phyloP scores from a whole-genome alignment of 495 filamentous ascomycete species.

The Daldinia vernicosa region DNA sequence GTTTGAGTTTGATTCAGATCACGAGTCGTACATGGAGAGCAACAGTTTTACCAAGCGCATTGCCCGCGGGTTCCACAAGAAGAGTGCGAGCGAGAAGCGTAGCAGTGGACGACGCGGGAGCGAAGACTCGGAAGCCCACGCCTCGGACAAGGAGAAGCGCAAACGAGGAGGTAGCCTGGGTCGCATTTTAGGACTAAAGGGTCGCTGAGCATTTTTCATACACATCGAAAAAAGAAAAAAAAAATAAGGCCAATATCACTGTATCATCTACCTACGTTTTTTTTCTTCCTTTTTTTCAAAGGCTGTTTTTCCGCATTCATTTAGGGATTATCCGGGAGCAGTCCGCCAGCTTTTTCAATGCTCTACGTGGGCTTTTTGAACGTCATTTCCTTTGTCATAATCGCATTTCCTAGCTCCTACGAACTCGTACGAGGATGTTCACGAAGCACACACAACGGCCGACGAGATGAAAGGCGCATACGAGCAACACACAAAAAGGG shows the following conservation, averaged over 20 bases:
- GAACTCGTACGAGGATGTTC: slow-evolving; percentile 21
- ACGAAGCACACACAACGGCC: slow-evolving; percentile 16
- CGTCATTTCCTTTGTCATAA: slow-evolving; percentile 12
- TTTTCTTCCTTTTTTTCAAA: slow-evolving; percentile 8
- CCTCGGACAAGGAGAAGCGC: slow-evolving; percentile 26
- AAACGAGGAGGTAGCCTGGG: slow-evolving; percentile 46
- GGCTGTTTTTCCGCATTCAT: neutral
- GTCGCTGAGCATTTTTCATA: slow-evolving; percentile 6
- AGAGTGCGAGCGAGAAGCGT: slow-evolving; percentile 44
- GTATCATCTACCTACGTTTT: slow-evolving; percentile 13
- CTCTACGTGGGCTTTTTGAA: neutral
- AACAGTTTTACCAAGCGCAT: slow-evolving; percentile 42
- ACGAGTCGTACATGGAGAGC: slow-evolving; percentile 36
- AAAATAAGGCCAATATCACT: slow-evolving; percentile 1
- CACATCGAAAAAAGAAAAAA: neutral
- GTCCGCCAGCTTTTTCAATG: neutral
- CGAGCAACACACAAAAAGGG: slow-evolving; percentile 16
- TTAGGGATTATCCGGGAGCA: slow-evolving; percentile 5
- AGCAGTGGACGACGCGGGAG: slow-evolving; percentile 17
- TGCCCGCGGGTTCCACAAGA: slow-evolving; percentile 46
- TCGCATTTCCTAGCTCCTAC: slow-evolving; percentile 11
- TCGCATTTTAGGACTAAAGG: slow-evolving; percentile 39
- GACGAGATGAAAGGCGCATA: slow-evolving; percentile 30
- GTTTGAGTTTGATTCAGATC: slow-evolving; percentile 46
- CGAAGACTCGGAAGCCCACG: slow-evolving; percentile 17